Conservation (phyloP, 2,329 filamentous ascomycete genomes). For the Talaromyces sp. region DNA sequence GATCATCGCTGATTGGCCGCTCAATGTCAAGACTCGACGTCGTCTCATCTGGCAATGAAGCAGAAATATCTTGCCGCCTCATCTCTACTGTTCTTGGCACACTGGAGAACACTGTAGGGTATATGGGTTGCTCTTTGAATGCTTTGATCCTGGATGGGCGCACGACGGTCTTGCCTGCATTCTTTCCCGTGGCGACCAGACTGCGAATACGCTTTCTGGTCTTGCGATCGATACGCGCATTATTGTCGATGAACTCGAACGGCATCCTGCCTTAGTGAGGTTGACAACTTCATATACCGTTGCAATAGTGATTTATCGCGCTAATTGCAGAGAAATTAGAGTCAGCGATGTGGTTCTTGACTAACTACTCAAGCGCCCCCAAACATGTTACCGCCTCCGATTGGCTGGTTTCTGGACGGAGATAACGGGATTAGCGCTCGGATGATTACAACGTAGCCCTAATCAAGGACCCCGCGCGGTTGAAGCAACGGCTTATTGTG, state of each 20-base stretch:
- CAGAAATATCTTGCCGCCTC: background rate
- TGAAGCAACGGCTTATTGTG: background rate
- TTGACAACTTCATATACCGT: background rate
- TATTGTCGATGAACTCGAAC: constrained; percentile 19
- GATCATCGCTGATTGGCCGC: constrained; percentile 10
- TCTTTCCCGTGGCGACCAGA: constrained; percentile 14
- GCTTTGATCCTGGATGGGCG: constrained; percentile 17
- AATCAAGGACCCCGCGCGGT: background rate
- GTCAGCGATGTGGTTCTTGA: background rate
- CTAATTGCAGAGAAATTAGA: too few species aligned
- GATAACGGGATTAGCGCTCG: background rate
- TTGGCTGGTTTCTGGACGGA: background rate
- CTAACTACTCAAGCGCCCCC: background rate
- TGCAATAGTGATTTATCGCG: background rate
- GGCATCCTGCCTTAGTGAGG: background rate
- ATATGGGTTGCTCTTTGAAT: background rate
- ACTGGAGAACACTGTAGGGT: background rate
- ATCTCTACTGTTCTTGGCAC: background rate
- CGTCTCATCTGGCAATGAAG: background rate
- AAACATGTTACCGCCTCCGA: background rate
- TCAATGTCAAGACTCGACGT: background rate
- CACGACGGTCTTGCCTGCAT: constrained; percentile 15
- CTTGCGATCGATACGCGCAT: background rate
- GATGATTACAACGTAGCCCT: background rate
- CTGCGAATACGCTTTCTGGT: constrained; percentile 18